Conservation (phyloP, 768 basidiomycete species). For the Lactarius quietus region DNA sequence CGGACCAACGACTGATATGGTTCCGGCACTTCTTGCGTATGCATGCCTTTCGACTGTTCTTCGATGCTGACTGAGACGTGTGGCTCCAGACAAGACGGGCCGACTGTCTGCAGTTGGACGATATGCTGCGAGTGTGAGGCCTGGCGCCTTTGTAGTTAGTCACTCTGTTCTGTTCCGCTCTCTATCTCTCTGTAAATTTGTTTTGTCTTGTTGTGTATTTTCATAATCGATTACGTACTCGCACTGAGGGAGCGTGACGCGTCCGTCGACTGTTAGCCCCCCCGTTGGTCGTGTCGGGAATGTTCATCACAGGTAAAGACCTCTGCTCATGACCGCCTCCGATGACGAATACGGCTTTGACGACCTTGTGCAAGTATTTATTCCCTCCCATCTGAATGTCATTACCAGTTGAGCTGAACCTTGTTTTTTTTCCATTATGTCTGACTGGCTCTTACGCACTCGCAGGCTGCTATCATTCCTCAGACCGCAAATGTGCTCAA, state of each 20-base stretch:
- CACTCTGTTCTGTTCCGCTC: no score
- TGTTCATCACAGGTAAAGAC: neutral
- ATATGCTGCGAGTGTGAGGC: constrained; percentile 14
- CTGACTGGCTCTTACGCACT: no score
- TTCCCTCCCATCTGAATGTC: no score
- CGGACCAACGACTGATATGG: constrained; percentile 11
- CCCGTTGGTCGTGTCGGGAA: neutral
- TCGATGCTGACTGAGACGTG: constrained; percentile 7
- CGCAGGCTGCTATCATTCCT: constrained; percentile 41
- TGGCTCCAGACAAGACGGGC: neutral
- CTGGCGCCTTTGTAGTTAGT: constrained; percentile 4
- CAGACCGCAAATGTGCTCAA: constrained; percentile 42
- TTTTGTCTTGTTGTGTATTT: neutral
- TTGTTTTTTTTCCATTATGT: no score
- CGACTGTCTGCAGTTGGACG: constrained; percentile 7
- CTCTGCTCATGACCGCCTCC: constrained; percentile 22
- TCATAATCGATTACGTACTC: neutral
- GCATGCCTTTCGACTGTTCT: constrained; percentile 5
- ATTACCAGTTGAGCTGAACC: no score
- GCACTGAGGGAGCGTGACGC: neutral
- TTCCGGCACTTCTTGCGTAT: constrained; percentile 17
- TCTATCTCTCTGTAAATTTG: neutral
- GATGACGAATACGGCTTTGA: constrained; percentile 27
- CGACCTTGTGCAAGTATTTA: constrained; percentile 26
- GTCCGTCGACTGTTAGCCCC: neutral